Evolutionary conservation across 1,284 basidiomycete genomes (phyloP), one percentile per base, ranked within the genome.

Genomic region (Trametes pubescens): DNA sequence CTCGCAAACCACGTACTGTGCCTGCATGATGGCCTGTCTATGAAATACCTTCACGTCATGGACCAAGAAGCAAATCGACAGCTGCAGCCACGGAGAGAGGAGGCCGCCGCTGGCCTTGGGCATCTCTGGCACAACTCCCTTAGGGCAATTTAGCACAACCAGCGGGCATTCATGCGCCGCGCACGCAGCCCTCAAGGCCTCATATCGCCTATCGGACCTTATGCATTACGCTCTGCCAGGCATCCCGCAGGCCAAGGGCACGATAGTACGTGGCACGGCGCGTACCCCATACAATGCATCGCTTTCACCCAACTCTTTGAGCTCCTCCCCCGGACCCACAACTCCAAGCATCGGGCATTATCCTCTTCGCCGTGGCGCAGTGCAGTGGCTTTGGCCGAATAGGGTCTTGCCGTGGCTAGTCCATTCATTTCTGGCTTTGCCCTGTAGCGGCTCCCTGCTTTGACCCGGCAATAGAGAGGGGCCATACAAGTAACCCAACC

Each of bases 171-270:
- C n/a, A 16, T 18, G 53, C 58, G 53, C 46, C 58, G 53, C 46
- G 37, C 58, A 16, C 43, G 21, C 9, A 11, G 32, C 14, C 29
- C 29, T n/a, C 22, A 26, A 10, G 18, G 14, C 37, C 11, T 53
- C 51, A 53, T 59, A 35, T 14, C 55, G 22, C 56, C 18, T 22
- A 40, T 46, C 51, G 52, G 40, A 8, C 21, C 29, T 29, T 34
- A 22, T 40, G 43, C 21, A n/a, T 29, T 34, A 22, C 43, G 43
- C 57, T 53, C 53, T 46, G 58, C 51, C 29, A 32, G 29, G 29
- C 29, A 8, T 32, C 37, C 35, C 51, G 32, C 51, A 34, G 43
- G 38, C n/a, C 32, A 52, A 32, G 51, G 48, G 22, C 58, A 47
- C 35, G 24, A 14, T 40, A 16, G 37, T 43, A 14, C 40, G 48